Conservation (phyloP, 805 yeast species). For the Ogataea glucozyma region DNA sequence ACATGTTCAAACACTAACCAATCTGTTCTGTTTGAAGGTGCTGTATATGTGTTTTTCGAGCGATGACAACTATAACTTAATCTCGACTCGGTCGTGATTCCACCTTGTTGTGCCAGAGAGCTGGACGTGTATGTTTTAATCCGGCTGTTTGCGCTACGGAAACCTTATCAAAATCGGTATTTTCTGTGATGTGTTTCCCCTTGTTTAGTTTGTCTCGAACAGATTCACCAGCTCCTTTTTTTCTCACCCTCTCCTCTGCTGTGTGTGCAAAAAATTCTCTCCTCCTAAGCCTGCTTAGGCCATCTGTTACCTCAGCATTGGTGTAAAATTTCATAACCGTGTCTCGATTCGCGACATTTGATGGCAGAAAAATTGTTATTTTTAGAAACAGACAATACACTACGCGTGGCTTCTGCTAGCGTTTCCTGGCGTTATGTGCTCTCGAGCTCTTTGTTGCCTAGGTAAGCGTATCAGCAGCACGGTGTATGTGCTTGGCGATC, state of each 20-base stretch:
- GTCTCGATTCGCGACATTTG: background rate
- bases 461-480: no score
- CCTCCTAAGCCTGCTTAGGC: constrained; percentile 8
- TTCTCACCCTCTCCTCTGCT: background rate
- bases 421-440: no score
- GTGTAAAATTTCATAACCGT: constrained; percentile 1
- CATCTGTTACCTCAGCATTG: background rate
- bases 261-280: constrained; percentile 1
- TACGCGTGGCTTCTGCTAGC: no score
- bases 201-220: background rate
- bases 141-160: background rate
- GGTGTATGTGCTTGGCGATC: no score
- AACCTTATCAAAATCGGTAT: background rate
- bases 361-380: constrained; percentile 4
- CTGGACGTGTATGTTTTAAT: background rate
- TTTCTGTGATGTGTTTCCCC: background rate
- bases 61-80: no score
- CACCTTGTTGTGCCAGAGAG: background rate
- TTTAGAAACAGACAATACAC: constrained; percentile 1
- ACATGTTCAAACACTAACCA: constrained; percentile 21
- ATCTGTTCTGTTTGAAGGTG: constrained; percentile 7
- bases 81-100: no score
- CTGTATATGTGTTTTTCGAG: no score
- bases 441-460: no score
- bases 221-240: constrained; percentile 1